A percentile compares a stretch with the other conserved stretches of the same genome.
phyloP scores from a whole-genome alignment of 768 basidiomycete species.

The Suillus tomentosus region DNA sequence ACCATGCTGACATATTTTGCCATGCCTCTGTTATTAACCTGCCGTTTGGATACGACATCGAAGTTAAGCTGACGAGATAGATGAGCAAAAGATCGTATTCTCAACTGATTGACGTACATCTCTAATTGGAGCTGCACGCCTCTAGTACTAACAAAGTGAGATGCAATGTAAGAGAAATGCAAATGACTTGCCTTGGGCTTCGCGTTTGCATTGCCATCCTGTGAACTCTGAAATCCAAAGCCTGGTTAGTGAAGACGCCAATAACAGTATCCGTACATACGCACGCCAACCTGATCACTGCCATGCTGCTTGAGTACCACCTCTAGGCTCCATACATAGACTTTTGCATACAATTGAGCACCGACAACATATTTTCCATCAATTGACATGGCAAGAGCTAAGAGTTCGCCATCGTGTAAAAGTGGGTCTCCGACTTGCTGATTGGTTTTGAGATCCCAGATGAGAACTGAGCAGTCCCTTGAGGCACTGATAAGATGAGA shows the following conservation, averaged over 20 bases:
- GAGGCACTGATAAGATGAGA: background rate
- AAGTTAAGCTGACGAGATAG: background rate
- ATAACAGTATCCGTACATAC: background rate
- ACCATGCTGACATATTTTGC: conserved; percentile 1
- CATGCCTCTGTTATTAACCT: background rate
- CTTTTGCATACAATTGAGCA: conserved; percentile 4
- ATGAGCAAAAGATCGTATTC: background rate
- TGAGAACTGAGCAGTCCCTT: conserved; percentile 4
- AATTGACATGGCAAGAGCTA: background rate
- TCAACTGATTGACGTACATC: background rate
- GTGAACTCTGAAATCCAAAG: background rate
- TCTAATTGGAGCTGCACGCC: background rate
- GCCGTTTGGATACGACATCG: background rate
- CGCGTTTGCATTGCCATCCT: background rate
- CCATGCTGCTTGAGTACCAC: background rate
- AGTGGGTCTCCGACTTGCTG: conserved; percentile 1
- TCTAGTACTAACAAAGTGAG: background rate
- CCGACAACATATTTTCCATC: conserved; percentile 1
- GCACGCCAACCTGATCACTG: background rate
- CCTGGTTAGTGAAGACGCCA: background rate
- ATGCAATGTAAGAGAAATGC: background rate
- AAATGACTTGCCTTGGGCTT: background rate
- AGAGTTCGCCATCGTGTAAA: conserved; percentile 1
- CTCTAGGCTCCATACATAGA: conserved; percentile 1
- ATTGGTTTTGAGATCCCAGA: background rate